These are phyloP conservation scores for Ganoderma boninense DNA, from an alignment of 1,284 basidiomycete species.

Conservation along the genomic window DNA sequence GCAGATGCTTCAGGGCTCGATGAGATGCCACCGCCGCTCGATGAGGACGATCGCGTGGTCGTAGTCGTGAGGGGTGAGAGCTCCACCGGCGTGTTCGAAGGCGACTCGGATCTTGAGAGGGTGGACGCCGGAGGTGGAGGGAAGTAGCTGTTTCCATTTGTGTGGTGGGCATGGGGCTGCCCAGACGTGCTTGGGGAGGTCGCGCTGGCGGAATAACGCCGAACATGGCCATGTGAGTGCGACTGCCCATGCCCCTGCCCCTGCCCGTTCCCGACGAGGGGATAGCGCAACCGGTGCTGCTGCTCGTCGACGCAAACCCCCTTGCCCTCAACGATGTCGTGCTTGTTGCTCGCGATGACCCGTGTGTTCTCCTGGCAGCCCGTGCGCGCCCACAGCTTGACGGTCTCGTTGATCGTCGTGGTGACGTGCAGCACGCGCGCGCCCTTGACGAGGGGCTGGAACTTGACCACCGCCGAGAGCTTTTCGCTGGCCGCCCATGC, in stretches of 20 bases:
- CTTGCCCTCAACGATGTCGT: constrained; percentile 75
- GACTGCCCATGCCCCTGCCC: not conserved
- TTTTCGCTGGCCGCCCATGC: constrained; percentile 92
- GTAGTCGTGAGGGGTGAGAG: constrained; percentile 41
- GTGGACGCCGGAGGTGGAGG: constrained; percentile 23
- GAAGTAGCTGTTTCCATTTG: constrained; percentile 25
- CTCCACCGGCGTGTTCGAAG: constrained; percentile 33
- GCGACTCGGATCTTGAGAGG: constrained; percentile 30
- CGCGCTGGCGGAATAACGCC: constrained; percentile 26
- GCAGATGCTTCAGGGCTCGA: constrained; percentile 18
- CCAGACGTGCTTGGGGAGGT: constrained; percentile 28
- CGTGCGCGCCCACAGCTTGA: constrained; percentile 67
- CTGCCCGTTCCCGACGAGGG: constrained; percentile 33
- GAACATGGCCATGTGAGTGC: constrained; percentile 20
- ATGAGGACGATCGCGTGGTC: constrained; percentile 39
- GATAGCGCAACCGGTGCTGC: constrained; percentile 43
- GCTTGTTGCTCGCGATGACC: constrained; percentile 68
- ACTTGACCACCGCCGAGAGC: constrained; percentile 85
- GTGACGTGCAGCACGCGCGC: constrained; percentile 74
- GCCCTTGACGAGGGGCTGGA: constrained; percentile 88
- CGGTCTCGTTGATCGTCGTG: constrained; percentile 80
- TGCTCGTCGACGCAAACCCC: constrained; percentile 57
- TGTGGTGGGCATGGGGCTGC: constrained; percentile 22
- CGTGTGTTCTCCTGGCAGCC: constrained; percentile 70
- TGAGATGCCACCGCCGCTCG: constrained; percentile 26